These are phyloP conservation scores for Neoboletus subvelutipes DNA, from an alignment of 768 basidiomycete genomes.

Conservation along the genomic window DNA sequence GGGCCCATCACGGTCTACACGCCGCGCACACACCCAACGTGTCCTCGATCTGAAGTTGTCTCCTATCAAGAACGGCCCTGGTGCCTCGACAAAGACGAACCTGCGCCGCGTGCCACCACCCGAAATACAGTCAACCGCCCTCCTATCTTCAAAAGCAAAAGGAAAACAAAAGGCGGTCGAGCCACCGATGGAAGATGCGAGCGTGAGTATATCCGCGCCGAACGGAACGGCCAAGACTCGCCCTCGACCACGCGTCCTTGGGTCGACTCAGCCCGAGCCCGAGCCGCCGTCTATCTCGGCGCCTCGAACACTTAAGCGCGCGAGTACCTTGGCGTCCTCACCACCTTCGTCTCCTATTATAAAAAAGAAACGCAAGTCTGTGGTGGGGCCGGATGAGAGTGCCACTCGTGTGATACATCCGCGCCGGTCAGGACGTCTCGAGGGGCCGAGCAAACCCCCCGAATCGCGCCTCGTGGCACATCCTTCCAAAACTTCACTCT, in stretches of 20 bases:
- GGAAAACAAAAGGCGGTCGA: constrained; percentile 34
- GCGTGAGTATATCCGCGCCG: constrained; percentile 10
- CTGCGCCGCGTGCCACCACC: constrained; percentile 7
- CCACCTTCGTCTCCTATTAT: constrained; percentile 20
- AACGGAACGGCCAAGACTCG: constrained; percentile 15
- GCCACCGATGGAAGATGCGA: constrained; percentile 6
- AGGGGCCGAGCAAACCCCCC: constrained; percentile 12
- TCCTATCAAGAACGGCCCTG: constrained; percentile 12
- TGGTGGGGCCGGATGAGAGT: constrained; percentile 3
- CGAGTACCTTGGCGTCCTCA: constrained; percentile 20
- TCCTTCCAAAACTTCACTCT: background rate
- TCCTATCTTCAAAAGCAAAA: constrained; percentile 29
- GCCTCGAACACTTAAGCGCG: constrained; percentile 26
- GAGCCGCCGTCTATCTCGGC: constrained; percentile 10
- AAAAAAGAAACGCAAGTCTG: constrained; percentile 30
- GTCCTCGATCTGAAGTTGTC: constrained; percentile 43
- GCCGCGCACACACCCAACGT: constrained; percentile 56
- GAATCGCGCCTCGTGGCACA: background rate
- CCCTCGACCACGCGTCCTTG: constrained; percentile 5
- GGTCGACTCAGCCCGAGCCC: background rate
- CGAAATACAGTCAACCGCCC: background rate
- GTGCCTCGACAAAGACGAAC: constrained; percentile 12
- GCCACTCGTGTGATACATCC: background rate
- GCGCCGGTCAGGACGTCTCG: constrained; percentile 24
- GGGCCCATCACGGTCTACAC: constrained; percentile 58